Conservation (phyloP, 495 filamentous ascomycete genomes). For the Annulohypoxylon moriforme region DNA sequence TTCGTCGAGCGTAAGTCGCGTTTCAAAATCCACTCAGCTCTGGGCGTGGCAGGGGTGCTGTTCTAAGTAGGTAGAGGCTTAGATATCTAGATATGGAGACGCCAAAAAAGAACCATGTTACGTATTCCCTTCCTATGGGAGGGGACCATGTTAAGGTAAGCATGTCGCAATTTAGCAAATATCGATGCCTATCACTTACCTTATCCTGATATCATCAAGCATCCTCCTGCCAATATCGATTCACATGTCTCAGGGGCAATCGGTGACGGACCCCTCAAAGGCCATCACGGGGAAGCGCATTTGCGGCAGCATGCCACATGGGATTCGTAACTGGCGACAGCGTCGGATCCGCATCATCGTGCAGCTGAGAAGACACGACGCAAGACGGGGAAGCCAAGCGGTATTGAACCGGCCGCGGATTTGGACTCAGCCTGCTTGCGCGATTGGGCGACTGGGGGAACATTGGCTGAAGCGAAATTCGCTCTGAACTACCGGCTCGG, state of each 20-base stretch:
- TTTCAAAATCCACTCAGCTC: constrained; percentile 22
- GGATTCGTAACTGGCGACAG: constrained; percentile 11
- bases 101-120: background rate
- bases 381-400: constrained; percentile 22
- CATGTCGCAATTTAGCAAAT: constrained; percentile 15
- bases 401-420: constrained; percentile 15
- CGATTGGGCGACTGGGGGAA: constrained; percentile 23
- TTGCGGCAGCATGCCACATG: background rate
- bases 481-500: constrained; percentile 33
- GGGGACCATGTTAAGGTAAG: constrained; percentile 10
- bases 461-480: constrained; percentile 35
- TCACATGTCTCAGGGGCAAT: constrained; percentile 28
- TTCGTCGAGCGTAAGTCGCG: constrained; percentile 30
- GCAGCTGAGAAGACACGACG: constrained; percentile 11
- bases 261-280: constrained; percentile 7
- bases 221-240: constrained; percentile 9
- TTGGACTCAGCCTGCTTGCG: constrained; percentile 31
- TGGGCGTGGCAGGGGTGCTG: constrained; percentile 28
- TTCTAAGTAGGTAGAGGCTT: constrained; percentile 31
- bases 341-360: constrained; percentile 36
- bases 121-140: background rate
- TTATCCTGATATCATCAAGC: constrained; percentile 14
- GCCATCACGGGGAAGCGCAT: constrained; percentile 17
- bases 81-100: background rate
- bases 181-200: constrained; percentile 23